Percentiles rank a stretch among this genome's conserved stretches.
phyloP scores from a whole-genome alignment of 805 yeast genomes.

The Cyberlindnera bimundalis region DNA sequence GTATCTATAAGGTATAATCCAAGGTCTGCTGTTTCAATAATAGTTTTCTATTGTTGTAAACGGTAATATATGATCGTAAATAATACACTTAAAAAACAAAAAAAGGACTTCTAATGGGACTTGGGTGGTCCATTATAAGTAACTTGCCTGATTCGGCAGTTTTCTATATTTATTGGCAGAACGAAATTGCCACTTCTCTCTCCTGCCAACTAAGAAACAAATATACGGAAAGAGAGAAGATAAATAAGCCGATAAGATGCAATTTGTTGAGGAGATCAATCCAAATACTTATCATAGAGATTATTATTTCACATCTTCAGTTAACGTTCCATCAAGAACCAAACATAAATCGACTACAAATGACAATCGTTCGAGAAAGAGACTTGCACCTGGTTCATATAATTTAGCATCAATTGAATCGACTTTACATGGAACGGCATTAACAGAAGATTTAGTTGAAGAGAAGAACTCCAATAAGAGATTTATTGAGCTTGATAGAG shows the following conservation, averaged over 20 bases:
- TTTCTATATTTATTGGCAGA: no score
- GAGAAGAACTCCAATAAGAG: conserved; percentile 36
- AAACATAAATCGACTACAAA: conserved; percentile 11
- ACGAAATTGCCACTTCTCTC: no score
- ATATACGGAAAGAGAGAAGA: no score
- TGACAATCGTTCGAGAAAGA: conserved; percentile 21
- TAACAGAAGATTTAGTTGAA: conserved; percentile 28
- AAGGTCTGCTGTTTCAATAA: no score
- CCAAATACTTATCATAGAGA: conserved; percentile 19
- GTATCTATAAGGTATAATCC: no score
- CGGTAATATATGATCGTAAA: no score
- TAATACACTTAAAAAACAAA: no score
- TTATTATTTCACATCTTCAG: conserved; percentile 27
- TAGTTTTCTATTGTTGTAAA: no score
- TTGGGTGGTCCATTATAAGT: no score
- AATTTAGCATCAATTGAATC: conserved; percentile 26
- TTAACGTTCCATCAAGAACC: conserved; percentile 22
- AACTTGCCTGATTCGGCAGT: no score
- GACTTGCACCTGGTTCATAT: conserved; percentile 29
- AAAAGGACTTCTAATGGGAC: no score
- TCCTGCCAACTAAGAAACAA: no score
- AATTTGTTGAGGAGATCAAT: conserved; percentile 23
- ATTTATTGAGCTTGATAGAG: conserved; percentile 40
- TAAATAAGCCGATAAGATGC: conserved; percentile 1
- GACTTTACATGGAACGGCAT: conserved; percentile 26